phyloP scores from a whole-genome alignment of 1,139 yeast species.

The Casaregolazyma lundiana region DNA sequence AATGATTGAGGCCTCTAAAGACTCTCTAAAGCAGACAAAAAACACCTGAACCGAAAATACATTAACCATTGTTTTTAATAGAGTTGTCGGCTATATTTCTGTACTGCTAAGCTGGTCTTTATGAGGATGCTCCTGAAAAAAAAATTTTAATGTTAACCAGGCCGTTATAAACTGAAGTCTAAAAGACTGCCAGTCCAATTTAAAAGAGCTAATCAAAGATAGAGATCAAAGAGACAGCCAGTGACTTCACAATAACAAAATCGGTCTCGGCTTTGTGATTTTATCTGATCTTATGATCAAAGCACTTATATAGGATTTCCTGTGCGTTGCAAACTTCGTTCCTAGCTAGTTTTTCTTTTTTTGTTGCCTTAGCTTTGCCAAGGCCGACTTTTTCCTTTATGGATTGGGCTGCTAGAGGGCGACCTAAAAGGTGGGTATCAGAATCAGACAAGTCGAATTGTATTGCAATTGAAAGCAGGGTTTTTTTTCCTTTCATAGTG shows the following conservation, averaged over 20 bases:
- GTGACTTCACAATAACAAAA: too few relatives aligned
- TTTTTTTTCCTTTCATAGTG: too few relatives aligned
- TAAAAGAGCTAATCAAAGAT: too few relatives aligned
- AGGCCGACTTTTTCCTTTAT: too few relatives aligned
- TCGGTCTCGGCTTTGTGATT: neutral
- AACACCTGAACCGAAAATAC: slow-evolving; percentile 49
- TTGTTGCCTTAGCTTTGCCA: neutral
- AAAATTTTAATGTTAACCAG: too few relatives aligned
- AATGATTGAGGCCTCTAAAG: slow-evolving; percentile 85
- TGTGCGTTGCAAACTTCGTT: neutral
- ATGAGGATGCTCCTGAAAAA: neutral
- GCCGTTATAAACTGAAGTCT: too few relatives aligned
- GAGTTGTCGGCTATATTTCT: neutral
- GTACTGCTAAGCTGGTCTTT: neutral
- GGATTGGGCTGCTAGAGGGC: too few relatives aligned
- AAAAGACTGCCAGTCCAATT: too few relatives aligned
- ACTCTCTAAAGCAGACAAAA: slow-evolving; percentile 85
- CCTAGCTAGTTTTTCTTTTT: neutral
- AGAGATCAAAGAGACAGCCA: too few relatives aligned
- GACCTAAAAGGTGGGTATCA: neutral
- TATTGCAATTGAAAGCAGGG: too few relatives aligned
- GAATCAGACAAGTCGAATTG: neutral
- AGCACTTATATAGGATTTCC: neutral
- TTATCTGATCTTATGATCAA: neutral
- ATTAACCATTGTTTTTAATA: slow-evolving; percentile 28